These are phyloP conservation scores for Paraurostyla sp. DNA, from an alignment of 73 alveolate genomes.

Conservation along the genomic window DNA sequence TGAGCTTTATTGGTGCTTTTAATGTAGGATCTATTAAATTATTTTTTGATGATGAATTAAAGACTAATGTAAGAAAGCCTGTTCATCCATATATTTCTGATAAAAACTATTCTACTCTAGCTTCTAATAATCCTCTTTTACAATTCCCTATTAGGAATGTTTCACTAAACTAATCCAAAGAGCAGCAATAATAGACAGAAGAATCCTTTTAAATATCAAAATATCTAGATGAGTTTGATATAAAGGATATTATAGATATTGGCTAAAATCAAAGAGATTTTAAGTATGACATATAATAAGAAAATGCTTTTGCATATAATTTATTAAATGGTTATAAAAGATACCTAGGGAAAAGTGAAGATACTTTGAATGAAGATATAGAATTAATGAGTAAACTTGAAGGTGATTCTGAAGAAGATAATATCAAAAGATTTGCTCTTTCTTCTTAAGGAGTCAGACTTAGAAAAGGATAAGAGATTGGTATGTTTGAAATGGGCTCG, in stretches of 20 bases:
- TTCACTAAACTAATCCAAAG: neutral
- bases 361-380: neutral
- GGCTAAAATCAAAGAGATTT: constrained; percentile 5
- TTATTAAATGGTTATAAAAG: constrained; percentile 10
- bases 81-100: constrained; percentile 27
- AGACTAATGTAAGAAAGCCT: constrained; percentile 58
- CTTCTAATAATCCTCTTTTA: neutral
- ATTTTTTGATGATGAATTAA: constrained; percentile 71
- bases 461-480: constrained; percentile 86
- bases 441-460: constrained; percentile 40
- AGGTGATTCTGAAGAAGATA: neutral
- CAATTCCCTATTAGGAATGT: neutral
- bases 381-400: constrained; percentile 35
- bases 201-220: constrained; percentile 11
- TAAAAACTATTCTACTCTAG: constrained; percentile 39
- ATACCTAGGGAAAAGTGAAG: neutral
- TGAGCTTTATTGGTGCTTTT: constrained; percentile 86
- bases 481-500: constrained; percentile 87
- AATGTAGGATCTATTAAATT: constrained; percentile 89
- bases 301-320: neutral
- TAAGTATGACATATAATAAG: neutral
- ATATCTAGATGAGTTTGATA: constrained; percentile 44
- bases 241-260: constrained; percentile 37
- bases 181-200: neutral
- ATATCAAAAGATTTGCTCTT: neutral